phyloP scores from a whole-genome alignment of 345 rosid genomes.

The Rhodamnia argentea region DNA sequence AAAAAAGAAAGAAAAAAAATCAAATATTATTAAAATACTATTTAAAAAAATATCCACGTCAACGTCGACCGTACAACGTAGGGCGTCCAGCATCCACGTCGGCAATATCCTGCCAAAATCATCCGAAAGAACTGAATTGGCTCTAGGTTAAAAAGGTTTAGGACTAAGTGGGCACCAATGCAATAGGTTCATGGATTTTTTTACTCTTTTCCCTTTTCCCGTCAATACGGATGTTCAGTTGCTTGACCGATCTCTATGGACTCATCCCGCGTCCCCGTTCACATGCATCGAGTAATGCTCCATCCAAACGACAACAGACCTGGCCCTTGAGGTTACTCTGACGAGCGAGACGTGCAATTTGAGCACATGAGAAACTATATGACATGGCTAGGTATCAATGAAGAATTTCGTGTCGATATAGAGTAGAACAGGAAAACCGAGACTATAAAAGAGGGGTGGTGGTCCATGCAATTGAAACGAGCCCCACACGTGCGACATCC shows the following conservation, averaged over 20 bases:
- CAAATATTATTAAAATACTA: too few relatives aligned
- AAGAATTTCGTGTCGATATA: neutral
- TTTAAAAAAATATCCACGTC: too few relatives aligned
- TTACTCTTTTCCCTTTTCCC: too few relatives aligned
- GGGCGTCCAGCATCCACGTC: too few relatives aligned
- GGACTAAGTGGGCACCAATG: too few relatives aligned
- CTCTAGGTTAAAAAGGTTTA: too few relatives aligned
- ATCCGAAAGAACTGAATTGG: too few relatives aligned
- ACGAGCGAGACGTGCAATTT: neutral
- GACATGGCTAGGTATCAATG: neutral
- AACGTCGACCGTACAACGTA: too few relatives aligned
- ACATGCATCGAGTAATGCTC: neutral
- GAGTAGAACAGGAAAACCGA: neutral
- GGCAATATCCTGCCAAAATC: too few relatives aligned
- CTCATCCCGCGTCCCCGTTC: neutral
- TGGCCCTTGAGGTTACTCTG: neutral
- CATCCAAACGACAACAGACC: neutral
- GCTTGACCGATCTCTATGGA: neutral
- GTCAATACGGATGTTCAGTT: neutral
- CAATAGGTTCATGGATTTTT: too few relatives aligned
- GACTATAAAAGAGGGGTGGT: neutral
- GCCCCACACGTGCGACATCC: neutral
- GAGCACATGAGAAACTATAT: neutral
- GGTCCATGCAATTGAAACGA: neutral
- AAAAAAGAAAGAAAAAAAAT: too few relatives aligned